Evolutionary conservation across 805 yeast genomes (phyloP), one percentile per base, ranked within the genome.

Genomic region (Metschnikowia similis): DNA sequence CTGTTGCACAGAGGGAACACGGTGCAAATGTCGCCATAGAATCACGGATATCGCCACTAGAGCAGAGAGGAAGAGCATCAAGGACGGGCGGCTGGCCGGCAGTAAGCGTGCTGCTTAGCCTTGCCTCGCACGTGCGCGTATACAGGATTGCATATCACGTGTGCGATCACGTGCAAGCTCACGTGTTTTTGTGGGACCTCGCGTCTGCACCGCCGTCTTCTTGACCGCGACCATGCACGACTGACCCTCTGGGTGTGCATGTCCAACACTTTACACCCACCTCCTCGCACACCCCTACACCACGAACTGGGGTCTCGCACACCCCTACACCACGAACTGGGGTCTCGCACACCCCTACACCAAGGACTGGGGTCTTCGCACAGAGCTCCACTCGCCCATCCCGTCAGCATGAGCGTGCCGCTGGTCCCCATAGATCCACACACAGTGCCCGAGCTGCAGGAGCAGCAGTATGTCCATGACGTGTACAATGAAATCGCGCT

Each of bases 401-500:
- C 8, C 32, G 34, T 31, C 34, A 31, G 8, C 27, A 68, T 67
- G 72, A 56, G 69, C 26, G 65, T 66, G n/a, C 70, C 71, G 2
- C 66, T 70, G 11, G 57, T 65, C 4, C 58, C 70, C 17, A 58
- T 66, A 16, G 64, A 59, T 29, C 57, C 57, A 4, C 58, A 51
- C 45, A 50, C 49, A 8, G 75, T 76, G 17, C 84, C 89, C 1
- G 74, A 71, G 34, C 56, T 62, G 9, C 85, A 83, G 64, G 99
- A 94, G 62, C 81, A 84, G 43, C 76, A 77, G 45, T 84, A 80
- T 61, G 99, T 94, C 1, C 99, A 94, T 66, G 79, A 80, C n/a
- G 96, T 94, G 9, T 94, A 94, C 71, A 88, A 94, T 62, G 87
- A 87, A 51, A 94, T 94, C 29, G 98, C 99, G 0, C 58, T 84